Base-by-base conservation (phyloP, 192 early-diverging fungal genomes). In the Umbelopsis isabellina region DNA sequence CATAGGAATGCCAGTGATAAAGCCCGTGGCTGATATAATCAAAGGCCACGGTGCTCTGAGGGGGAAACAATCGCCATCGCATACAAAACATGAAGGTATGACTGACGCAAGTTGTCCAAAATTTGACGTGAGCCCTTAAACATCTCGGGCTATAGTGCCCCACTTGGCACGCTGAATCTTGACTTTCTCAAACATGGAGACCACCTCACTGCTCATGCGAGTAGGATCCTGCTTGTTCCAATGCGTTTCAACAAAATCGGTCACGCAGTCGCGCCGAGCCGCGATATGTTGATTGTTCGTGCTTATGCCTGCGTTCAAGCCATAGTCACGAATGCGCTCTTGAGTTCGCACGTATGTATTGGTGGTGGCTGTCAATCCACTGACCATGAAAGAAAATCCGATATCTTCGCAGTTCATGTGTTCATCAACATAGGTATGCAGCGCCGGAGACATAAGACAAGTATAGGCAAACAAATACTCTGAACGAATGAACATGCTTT, bases 391-490 rank as follows among this genome's bases (percentile, higher is more conserved):
- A n/a, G 64, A 48, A 46, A 74, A 68, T 12, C 64, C 74, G 23
- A 78, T 69, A 47, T 78, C 77, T 46, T 78, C 77, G 66, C 77
- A 78, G 50, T 78, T 78, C 8, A 70, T 23, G 33, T 55, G 45
- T 13, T 30, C 27, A 68, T 78, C 77, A 22, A 78, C 66, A 41
- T 65, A 51, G 20, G 46, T 52, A 47, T 78, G 77, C 47, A 78
- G 13, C 4, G 23, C 53, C 12, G 66, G 68, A 5, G 65, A 50
- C 37, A 78, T 49, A 22, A 78, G 53, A 25, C 76, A 78, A 48
- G 76, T 74, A 22, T 78, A 78, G 21, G 73, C 73, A 53, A 78
- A 78, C 2, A 78, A 61, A 12, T 75, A 71, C 16, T 78, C 76
- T 8, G 76, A 68, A 65, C 50, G 21, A 13, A 67, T 23, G 67